Percentiles rank a stretch among this genome's conserved stretches.
Conservation (phyloP, 2,329 filamentous ascomycete species). For the Pseudogymnoascus sp. region DNA sequence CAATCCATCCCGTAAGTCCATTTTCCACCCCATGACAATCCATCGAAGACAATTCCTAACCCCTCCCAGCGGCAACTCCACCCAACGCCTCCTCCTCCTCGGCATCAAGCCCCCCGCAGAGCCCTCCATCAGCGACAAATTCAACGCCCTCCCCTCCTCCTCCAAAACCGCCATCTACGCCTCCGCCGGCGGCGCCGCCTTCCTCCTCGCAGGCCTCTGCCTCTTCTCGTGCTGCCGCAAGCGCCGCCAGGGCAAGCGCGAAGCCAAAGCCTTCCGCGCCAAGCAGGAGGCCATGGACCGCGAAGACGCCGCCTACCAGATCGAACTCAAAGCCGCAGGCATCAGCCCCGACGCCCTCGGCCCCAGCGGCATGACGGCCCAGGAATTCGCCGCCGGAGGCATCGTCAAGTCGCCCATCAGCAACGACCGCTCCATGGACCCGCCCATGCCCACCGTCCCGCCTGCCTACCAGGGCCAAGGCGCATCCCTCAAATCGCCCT, state of each 20-base stretch:
- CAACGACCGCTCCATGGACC: neutral
- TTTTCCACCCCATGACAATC: neutral
- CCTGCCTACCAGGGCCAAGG: neutral
- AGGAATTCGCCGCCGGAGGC: neutral
- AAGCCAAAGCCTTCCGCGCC: slow-evolving; percentile 36
- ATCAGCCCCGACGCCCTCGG: neutral
- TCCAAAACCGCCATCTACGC: slow-evolving; percentile 48
- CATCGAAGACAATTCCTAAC: neutral
- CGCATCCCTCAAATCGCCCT: neutral
- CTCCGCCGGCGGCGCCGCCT: slow-evolving; percentile 37
- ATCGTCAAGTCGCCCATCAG: neutral
- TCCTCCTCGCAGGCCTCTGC: slow-evolving; percentile 33
- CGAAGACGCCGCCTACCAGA: slow-evolving; percentile 21
- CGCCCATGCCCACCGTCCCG: neutral
- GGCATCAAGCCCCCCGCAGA: slow-evolving; percentile 28
- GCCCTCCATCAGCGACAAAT: slow-evolving; percentile 45
- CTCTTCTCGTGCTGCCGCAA: slow-evolving; percentile 49
- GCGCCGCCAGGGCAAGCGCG: slow-evolving; percentile 42
- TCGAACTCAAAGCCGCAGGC: slow-evolving; percentile 16
- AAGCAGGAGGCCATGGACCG: slow-evolving; percentile 23
- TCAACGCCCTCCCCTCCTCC: slow-evolving; percentile 40
- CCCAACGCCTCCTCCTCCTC: slow-evolving; percentile 17
- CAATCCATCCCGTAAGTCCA: slow-evolving; percentile 43
- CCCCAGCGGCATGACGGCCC: neutral
- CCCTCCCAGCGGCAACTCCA: slow-evolving; percentile 47